These are phyloP conservation scores for Acmispon strigosus DNA, from an alignment of 306 rosid species.

Conservation along the genomic window DNA sequence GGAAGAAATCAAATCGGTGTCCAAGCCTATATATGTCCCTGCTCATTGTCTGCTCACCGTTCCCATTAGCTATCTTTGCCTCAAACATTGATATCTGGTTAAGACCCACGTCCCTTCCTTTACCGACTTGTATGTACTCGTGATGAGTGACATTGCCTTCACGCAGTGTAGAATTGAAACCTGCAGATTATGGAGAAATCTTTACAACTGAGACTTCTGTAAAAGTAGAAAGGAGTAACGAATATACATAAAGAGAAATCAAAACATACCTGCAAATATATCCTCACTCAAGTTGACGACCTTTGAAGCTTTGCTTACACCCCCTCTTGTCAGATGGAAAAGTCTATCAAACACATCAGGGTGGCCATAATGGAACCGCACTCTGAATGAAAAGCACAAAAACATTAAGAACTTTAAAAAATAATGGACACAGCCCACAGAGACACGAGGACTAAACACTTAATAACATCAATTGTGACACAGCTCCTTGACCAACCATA, in stretches of 20 bases:
- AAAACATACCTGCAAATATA: slow-evolving; percentile 87
- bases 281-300: slow-evolving; percentile 93
- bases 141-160: slow-evolving; percentile 94
- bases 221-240: not conserved
- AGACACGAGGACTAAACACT: not conserved
- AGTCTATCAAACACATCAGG: slow-evolving; percentile 96
- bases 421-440: not conserved
- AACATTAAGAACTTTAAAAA: slow-evolving; percentile 12
- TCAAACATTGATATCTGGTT: slow-evolving; percentile 97
- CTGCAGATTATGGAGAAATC: slow-evolving; percentile 35
- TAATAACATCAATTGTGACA: not conserved
- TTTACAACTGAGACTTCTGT: not conserved
- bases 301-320: slow-evolving; percentile 94
- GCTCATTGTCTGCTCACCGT: slow-evolving; percentile 93
- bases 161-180: slow-evolving; percentile 90
- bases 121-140: slow-evolving; percentile 96
- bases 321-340: slow-evolving; percentile 97
- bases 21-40: slow-evolving; percentile 95
- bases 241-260: slow-evolving; percentile 6
- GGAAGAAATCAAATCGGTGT: slow-evolving; percentile 91
- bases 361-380: slow-evolving; percentile 97
- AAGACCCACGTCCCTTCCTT: slow-evolving; percentile 96
- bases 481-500: not conserved
- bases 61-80: slow-evolving; percentile 94
- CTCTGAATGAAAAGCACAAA: slow-evolving; percentile 55